Percentiles rank a stretch among this genome's conserved stretches.
Conservation (phyloP, 495 filamentous ascomycete genomes). For the Venustampulla echinocandica region DNA sequence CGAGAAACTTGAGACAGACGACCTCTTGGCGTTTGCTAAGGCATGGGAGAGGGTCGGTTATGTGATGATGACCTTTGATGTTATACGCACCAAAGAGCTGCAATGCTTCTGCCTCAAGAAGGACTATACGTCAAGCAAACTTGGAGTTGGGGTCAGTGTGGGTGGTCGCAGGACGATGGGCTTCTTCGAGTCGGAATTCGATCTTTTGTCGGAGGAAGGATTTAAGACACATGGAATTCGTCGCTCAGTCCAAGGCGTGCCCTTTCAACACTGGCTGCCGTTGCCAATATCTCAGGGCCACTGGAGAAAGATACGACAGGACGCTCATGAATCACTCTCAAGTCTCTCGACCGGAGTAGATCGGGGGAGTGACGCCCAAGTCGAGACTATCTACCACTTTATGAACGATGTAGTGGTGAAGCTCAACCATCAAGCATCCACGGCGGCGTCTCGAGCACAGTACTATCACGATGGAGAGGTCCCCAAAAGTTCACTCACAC, state of each 20-base stretch:
- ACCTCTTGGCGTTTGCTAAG: slow-evolving; percentile 30
- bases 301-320: slow-evolving; percentile 30
- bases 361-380: slow-evolving; percentile 9
- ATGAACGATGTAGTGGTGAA: slow-evolving; percentile 44
- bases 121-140: slow-evolving; percentile 27
- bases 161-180: not conserved
- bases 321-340: slow-evolving; percentile 17
- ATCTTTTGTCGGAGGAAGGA: slow-evolving; percentile 36
- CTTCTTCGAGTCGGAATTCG: slow-evolving; percentile 37
- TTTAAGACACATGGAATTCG: slow-evolving; percentile 26
- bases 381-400: slow-evolving; percentile 37
- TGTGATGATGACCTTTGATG: slow-evolving; percentile 30
- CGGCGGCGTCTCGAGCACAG: not conserved
- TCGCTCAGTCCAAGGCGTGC: slow-evolving; percentile 31
- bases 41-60: slow-evolving; percentile 30
- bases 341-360: slow-evolving; percentile 12
- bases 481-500: slow-evolving; percentile 32
- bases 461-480: not conserved
- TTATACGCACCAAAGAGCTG: slow-evolving; percentile 38
- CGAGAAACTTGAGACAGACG: slow-evolving; percentile 29
- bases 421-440: slow-evolving; percentile 29
- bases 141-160: slow-evolving; percentile 39
- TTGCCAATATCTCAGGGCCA: slow-evolving; percentile 39
- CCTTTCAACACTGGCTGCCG: slow-evolving; percentile 37
- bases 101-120: slow-evolving; percentile 44